Evolutionary conservation across 2,329 filamentous ascomycete genomes (phyloP), one percentile per base, ranked within the genome.

Genomic region (Fusarium algeriense): DNA sequence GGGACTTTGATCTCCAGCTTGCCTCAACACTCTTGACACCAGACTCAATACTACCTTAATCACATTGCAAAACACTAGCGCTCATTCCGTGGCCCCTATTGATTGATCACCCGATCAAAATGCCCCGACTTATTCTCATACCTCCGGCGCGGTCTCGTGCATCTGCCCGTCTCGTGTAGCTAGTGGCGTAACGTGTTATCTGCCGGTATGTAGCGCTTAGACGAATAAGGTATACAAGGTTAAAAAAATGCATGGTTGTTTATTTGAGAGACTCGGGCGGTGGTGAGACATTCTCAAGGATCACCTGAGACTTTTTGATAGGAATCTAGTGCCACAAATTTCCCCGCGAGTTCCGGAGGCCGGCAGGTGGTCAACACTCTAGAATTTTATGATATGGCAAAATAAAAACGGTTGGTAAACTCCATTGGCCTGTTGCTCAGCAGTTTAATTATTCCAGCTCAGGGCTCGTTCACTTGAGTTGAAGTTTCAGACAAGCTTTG

Each of bases 231-330:
- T 43, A 56, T 23, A 43, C 64, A 69, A 69, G 65, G 50, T 69
- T 69, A 69, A 69, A 64, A 52, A 64, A 69, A 69, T 64, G 50
- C 58, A 69, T 69, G 59, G 9, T 57, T 59, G 45, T 15, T 56
- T 63, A 63, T 63, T 64, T 40, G 4, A 14, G n/a, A 59, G 52
- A 65, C 52, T 40, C n/a, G 28, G 8, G 20, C 9, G 23, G 26
- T 4, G 26, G 43, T 67, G 35, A 67, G 19, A 67, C 63, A 67
- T 45, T 35, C n/a, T 4, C 6, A 67, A 37, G 64, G 48, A 55
- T 45, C 14, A 19, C 20, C 14, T 35, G 12, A 50, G 49, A 63
- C 64, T 11, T 32, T 46, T 23, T 41, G 48, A 48, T 14, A 45
- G 40, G 32, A 14, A 10, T 34, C 28, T 3, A 37, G 10, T 19